phyloP scores from a whole-genome alignment of 495 filamentous ascomycete genomes.

The Cryomyces minteri region DNA sequence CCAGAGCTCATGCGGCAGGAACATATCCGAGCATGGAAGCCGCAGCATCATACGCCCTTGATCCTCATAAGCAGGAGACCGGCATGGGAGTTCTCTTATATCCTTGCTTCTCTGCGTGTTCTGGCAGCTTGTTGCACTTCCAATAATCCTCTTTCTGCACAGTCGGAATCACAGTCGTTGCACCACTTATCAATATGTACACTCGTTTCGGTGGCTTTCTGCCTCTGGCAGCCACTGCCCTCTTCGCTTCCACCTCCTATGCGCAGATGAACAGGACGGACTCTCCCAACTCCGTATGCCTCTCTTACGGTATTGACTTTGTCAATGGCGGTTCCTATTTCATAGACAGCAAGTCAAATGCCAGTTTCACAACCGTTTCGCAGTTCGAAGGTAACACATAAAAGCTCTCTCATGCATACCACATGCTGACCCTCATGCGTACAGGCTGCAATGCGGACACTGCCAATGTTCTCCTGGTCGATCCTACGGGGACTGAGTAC shows the following conservation, averaged over 20 bases:
- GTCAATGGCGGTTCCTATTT: constrained; percentile 5
- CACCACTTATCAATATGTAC: not conserved
- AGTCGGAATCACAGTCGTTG: not conserved
- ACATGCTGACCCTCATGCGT: not conserved
- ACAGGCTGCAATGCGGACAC: constrained; percentile 3
- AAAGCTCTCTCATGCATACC: not conserved
- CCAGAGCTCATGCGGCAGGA: too few relatives aligned
- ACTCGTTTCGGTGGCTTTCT: not conserved
- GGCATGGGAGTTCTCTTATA: too few relatives aligned
- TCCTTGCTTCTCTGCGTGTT: not conserved
- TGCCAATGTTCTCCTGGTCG: constrained; percentile 1
- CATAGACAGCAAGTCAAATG: constrained; percentile 3
- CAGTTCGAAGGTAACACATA: constrained; percentile 3
- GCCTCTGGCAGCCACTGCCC: not conserved
- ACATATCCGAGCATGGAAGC: too few relatives aligned
- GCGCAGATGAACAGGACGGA: not conserved
- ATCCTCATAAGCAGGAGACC: too few relatives aligned
- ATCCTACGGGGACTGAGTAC: constrained; percentile 4
- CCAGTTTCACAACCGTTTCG: constrained; percentile 3
- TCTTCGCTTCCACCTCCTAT: not conserved
- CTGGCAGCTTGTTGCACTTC: not conserved
- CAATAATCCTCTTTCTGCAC: not conserved
- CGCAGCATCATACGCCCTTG: too few relatives aligned
- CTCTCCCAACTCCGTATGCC: constrained; percentile 1
- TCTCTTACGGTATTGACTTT: constrained; percentile 4